phyloP scores from a whole-genome alignment of 139 green algal species.

The Parachlorella kessleri region DNA sequence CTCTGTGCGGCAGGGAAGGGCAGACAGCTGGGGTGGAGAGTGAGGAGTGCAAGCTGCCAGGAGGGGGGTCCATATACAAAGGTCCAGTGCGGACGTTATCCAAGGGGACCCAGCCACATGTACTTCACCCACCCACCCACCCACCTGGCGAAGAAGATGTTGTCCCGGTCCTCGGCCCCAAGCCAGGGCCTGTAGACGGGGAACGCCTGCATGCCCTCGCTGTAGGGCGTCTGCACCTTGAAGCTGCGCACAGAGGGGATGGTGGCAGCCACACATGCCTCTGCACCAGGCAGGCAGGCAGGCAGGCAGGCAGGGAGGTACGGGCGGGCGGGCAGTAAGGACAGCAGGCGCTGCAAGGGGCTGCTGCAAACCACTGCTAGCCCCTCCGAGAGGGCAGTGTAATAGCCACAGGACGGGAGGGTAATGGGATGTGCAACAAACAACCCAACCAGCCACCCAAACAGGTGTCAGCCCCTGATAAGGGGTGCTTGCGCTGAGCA shows the following conservation, averaged over 20 bases:
- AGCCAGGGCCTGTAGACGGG: slow-evolving; percentile 85
- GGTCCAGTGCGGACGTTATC: too few relatives aligned
- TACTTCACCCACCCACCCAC: not conserved
- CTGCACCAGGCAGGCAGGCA: not conserved
- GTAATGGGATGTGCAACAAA: slow-evolving; percentile 1
- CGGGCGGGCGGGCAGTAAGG: too few relatives aligned
- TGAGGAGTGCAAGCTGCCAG: not conserved
- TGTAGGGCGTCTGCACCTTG: slow-evolving; percentile 67
- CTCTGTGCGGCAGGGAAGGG: not conserved
- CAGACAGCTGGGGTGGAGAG: not conserved
- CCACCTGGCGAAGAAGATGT: slow-evolving; percentile 90
- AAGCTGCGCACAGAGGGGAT: slow-evolving; percentile 37
- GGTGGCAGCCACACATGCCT: slow-evolving; percentile 57
- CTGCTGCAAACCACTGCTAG: too few relatives aligned
- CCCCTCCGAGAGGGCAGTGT: not conserved
- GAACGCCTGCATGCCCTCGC: slow-evolving; percentile 77
- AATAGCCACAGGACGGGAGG: not conserved
- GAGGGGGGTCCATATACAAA: too few relatives aligned
- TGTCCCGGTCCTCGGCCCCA: slow-evolving; percentile 76
- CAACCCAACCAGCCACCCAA: too few relatives aligned
- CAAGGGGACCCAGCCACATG: not conserved
- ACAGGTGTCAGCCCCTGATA: too few relatives aligned
- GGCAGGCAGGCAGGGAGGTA: too few relatives aligned
- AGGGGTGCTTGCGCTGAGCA: not conserved
- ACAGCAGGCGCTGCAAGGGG: too few relatives aligned